These are phyloP conservation scores for Bromus sterilis DNA, from an alignment of 176 grass and related monocot genomes.

Conservation along the genomic window DNA sequence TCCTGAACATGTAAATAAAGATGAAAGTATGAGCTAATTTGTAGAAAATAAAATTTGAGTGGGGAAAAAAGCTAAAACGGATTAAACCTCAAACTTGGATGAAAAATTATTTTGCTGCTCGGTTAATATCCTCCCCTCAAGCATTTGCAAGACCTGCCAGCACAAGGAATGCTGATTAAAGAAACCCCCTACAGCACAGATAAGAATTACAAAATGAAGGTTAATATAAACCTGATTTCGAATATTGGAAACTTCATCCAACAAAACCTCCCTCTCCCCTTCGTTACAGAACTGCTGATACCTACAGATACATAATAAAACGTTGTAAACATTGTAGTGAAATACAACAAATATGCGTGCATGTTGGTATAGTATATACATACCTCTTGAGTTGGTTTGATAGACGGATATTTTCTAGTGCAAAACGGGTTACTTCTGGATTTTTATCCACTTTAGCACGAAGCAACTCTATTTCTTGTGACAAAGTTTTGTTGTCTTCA, in stretches of 20 bases:
- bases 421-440: conserved; percentile 96
- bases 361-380: not conserved
- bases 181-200: not conserved
- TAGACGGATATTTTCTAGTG: conserved; percentile 92
- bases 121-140: conserved; percentile 52
- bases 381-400: conserved; percentile 83
- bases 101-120: conserved; percentile 34
- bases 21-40: not conserved
- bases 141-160: conserved; percentile 43
- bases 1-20: conserved; percentile 30
- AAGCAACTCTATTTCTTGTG: conserved; percentile 69
- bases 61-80: not conserved
- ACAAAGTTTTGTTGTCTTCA: conserved; percentile 61
- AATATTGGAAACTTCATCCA: conserved; percentile 71
- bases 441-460: conserved; percentile 59
- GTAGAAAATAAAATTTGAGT: not conserved
- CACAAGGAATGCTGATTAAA: conserved; percentile 28
- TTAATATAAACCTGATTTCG: conserved; percentile 55
- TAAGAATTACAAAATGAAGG: conserved; percentile 12
- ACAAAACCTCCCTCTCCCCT: conserved; percentile 75
- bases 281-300: conserved; percentile 68
- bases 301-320: conserved; percentile 40
- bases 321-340: conserved; percentile 23
- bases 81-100: conserved; percentile 41
- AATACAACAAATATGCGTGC: not conserved